Evolutionary conservation across 306 rosid genomes (phyloP).

Genomic region (Corylus avellana): DNA sequence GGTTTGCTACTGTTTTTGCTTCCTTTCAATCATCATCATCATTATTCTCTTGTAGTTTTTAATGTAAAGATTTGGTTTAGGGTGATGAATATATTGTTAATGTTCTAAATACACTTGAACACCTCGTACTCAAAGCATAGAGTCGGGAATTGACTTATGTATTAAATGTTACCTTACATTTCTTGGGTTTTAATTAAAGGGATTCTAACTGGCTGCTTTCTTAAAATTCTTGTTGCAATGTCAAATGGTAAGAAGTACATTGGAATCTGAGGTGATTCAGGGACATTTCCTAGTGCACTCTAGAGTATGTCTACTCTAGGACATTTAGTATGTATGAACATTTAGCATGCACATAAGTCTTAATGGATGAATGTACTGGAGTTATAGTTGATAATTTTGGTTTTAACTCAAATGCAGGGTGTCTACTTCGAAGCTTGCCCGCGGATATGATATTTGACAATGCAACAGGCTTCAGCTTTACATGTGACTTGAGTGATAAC

Average conservation of each 20-base stretch:
- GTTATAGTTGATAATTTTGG: constrained; percentile 11
- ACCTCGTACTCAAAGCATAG: neutral
- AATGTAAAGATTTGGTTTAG: neutral
- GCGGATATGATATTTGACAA: constrained; percentile 84
- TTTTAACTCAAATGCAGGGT: constrained; percentile 52
- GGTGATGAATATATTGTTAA: neutral
- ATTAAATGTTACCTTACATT: neutral
- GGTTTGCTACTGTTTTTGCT: constrained; percentile 49
- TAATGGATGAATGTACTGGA: constrained; percentile 4
- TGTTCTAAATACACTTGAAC: neutral
- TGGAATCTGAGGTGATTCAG: neutral
- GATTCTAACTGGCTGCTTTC: neutral
- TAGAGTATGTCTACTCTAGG: neutral
- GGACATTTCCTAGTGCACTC: constrained; percentile 2
- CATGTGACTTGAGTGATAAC: constrained; percentile 92
- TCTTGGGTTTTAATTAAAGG: neutral
- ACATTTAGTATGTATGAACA: neutral
- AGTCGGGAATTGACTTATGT: neutral
- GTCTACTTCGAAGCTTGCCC: constrained; percentile 93
- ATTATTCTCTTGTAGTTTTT: constrained; percentile 5
- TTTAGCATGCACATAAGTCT: neutral
- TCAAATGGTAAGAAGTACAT: neutral
- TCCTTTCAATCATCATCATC: neutral
- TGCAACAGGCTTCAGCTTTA: constrained; percentile 77
- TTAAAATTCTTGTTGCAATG: neutral